phyloP scores from a whole-genome alignment of 257 asterid genomes.

The Rauvolfia tetraphylla region DNA sequence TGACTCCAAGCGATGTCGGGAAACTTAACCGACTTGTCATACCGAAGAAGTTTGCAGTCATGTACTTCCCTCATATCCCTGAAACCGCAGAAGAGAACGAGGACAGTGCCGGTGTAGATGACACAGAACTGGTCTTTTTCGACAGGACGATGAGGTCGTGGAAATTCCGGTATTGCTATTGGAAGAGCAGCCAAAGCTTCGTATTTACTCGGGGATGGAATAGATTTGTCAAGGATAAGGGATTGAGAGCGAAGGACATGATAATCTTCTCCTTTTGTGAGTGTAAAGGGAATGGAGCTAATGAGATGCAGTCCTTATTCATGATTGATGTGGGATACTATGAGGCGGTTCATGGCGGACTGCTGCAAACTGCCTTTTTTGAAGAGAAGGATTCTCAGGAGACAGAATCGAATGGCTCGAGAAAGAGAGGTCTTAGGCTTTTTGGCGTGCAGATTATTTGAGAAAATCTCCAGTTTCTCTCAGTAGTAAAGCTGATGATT shows the following conservation, averaged over 20 bases:
- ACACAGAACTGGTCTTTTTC: slow-evolving; percentile 39
- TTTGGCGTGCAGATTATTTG: slow-evolving; percentile 26
- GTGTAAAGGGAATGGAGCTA: slow-evolving; percentile 20
- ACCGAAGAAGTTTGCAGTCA: slow-evolving; percentile 45
- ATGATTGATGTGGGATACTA: slow-evolving; percentile 43
- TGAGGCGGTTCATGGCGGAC: neutral
- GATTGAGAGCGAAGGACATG: slow-evolving; percentile 41
- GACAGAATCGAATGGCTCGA: neutral
- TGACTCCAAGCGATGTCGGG: slow-evolving; percentile 62
- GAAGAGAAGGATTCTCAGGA: neutral
- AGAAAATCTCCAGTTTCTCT: neutral
- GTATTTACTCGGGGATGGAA: slow-evolving; percentile 82
- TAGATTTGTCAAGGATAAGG: slow-evolving; percentile 47
- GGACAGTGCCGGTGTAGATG: slow-evolving; percentile 15
- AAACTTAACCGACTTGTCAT: slow-evolving; percentile 53
- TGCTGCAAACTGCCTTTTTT: neutral
- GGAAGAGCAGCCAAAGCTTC: slow-evolving; percentile 75
- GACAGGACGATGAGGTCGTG: slow-evolving; percentile 48
- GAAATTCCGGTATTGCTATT: slow-evolving; percentile 66
- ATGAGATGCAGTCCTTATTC: slow-evolving; percentile 19
- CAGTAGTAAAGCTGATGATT: neutral
- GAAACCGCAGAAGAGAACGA: slow-evolving; percentile 12
- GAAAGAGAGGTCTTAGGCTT: slow-evolving; percentile 15
- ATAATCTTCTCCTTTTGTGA: slow-evolving; percentile 48
- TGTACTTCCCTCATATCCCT: slow-evolving; percentile 40